phyloP scores from a whole-genome alignment of 495 filamentous ascomycete genomes.

The Tetracladium marchalianum region DNA sequence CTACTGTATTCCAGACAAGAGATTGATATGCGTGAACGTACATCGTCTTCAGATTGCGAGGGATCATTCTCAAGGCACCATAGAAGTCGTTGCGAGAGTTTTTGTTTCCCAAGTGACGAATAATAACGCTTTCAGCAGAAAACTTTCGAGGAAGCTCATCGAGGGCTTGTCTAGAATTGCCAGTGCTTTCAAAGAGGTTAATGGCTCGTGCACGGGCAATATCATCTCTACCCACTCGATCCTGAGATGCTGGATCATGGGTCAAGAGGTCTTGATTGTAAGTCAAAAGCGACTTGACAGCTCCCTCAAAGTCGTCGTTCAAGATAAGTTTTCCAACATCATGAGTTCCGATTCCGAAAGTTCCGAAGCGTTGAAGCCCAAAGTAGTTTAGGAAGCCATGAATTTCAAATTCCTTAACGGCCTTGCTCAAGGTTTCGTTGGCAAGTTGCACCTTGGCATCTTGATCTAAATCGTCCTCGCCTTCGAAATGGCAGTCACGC shows the following conservation, averaged over 20 bases:
- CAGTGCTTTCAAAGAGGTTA: constrained; percentile 52
- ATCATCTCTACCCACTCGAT: constrained; percentile 58
- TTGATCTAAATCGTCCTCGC: constrained; percentile 28
- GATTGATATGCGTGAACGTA: constrained; percentile 96
- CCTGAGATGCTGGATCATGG: constrained; percentile 23
- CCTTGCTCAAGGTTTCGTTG: constrained; percentile 42
- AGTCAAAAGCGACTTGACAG: constrained; percentile 61
- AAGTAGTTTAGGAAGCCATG: constrained; percentile 94
- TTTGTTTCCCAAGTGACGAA: constrained; percentile 53
- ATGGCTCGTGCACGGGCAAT: constrained; percentile 65
- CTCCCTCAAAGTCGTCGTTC: constrained; percentile 66
- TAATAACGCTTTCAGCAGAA: constrained; percentile 65
- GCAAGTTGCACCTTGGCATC: constrained; percentile 28
- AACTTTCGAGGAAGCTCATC: constrained; percentile 69
- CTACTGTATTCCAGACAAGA: constrained; percentile 83
- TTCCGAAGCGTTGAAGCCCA: constrained; percentile 88
- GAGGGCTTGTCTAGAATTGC: constrained; percentile 45
- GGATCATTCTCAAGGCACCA: constrained; percentile 68
- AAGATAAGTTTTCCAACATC: constrained; percentile 75
- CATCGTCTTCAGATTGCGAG: constrained; percentile 74
- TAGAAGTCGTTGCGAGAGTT: constrained; percentile 49
- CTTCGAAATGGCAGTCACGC: constrained; percentile 63
- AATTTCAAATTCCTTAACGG: constrained; percentile 42
- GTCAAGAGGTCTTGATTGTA: constrained; percentile 47
- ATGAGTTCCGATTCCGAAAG: constrained; percentile 72